These are phyloP conservation scores for Trichoderma asperellum DNA, from an alignment of 2,329 filamentous ascomycete species.

Conservation along the genomic window DNA sequence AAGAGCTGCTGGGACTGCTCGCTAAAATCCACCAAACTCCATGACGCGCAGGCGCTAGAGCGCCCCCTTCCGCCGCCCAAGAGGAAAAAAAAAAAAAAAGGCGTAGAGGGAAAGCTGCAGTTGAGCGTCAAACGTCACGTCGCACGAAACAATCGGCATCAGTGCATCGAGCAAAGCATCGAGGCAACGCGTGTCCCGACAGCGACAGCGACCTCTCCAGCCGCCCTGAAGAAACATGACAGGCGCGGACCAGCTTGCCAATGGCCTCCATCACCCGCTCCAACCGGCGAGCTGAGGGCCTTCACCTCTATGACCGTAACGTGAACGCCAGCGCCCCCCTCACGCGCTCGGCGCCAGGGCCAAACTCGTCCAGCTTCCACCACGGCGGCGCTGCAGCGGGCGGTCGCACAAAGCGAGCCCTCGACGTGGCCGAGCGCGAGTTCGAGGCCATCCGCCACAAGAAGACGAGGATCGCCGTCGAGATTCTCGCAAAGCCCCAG, in stretches of 20 bases:
- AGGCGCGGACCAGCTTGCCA: conserved; percentile 43
- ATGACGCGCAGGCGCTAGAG: conserved; percentile 27
- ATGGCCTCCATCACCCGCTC: conserved; percentile 60
- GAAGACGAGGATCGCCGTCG: conserved; percentile 56
- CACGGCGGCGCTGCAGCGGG: conserved; percentile 36
- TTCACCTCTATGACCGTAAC: conserved; percentile 43
- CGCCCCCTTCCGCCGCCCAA: conserved; percentile 18
- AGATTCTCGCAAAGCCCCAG: conserved; percentile 49
- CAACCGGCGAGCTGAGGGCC: conserved; percentile 54
- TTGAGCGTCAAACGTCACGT: conserved; percentile 25
- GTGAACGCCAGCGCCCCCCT: conserved; percentile 35
- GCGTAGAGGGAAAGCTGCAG: conserved; percentile 9
- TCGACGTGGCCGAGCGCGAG: conserved; percentile 51
- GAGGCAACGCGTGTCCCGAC: conserved; percentile 30
- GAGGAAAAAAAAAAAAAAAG: conserved; percentile 19
- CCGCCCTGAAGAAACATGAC: conserved; percentile 42
- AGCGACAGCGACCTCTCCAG: conserved; percentile 27
- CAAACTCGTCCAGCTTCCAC: conserved; percentile 27
- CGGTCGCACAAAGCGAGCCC: conserved; percentile 54
- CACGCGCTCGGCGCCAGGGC: conserved; percentile 33
- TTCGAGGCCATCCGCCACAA: conserved; percentile 53
- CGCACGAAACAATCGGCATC: conserved; percentile 28
- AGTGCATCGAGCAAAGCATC: conserved; percentile 27
- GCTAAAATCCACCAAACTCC: conserved; percentile 24
- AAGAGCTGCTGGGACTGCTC: conserved; percentile 10